phyloP scores from a whole-genome alignment of 164 flowering plant genomes.

The Euptelea pleiosperma region DNA sequence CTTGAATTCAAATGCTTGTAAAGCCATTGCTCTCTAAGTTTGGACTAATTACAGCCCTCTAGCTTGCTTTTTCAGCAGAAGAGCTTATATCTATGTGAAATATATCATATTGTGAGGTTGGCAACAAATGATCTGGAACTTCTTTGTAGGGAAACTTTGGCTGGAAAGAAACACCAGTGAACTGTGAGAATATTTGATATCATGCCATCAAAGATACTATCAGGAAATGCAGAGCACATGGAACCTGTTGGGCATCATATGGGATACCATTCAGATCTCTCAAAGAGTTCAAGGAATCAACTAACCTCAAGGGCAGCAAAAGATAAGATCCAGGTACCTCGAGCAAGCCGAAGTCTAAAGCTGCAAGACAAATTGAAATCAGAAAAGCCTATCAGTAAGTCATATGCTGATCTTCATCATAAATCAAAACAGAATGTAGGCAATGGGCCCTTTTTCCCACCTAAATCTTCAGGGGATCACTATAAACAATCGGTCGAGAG shows the following conservation, averaged over 20 bases:
- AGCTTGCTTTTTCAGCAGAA: background rate
- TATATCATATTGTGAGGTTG: background rate
- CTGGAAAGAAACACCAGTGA: conserved; percentile 1
- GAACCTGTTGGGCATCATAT: conserved; percentile 13
- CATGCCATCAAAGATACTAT: conserved; percentile 3
- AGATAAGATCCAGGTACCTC: conserved; percentile 21
- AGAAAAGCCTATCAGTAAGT: conserved; percentile 20
- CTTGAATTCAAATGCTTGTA: too few species aligned
- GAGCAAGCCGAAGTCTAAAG: conserved; percentile 15
- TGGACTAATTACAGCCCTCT: background rate
- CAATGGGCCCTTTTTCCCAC: conserved; percentile 8
- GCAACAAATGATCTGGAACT: background rate
- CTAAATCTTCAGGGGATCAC: conserved; percentile 25
- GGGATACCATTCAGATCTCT: conserved; percentile 29
- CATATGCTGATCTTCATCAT: conserved; percentile 15
- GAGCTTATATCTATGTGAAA: background rate
- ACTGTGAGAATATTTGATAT: background rate
- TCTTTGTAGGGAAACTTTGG: background rate
- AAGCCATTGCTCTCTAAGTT: background rate
- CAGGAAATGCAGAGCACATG: conserved; percentile 3
- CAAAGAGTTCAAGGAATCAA: conserved; percentile 24
- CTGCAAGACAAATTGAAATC: conserved; percentile 23
- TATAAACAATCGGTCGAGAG: conserved; percentile 20
- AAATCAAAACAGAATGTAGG: conserved; percentile 18
- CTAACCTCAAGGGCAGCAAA: conserved; percentile 19